Base-by-base conservation (phyloP, 116 monocot species). In the Thalassia testudinum region DNA sequence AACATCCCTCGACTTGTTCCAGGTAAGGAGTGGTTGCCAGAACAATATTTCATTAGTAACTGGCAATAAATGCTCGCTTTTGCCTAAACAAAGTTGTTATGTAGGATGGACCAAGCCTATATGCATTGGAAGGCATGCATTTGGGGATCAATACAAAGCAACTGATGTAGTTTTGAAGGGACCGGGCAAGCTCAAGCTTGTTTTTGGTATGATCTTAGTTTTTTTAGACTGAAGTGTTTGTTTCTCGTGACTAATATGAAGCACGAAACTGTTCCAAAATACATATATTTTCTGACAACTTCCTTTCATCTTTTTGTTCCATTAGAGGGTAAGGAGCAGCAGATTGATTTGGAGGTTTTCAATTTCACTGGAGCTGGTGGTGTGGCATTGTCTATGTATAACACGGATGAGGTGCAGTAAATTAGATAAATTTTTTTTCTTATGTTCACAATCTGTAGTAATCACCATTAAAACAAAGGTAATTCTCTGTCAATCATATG, bases 111-210 rank as follows among this genome's bases (percentile, higher is more conserved):
- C 78, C 47, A 95, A 95, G 64, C 88, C 95, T 49, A 88, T 95
- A 57, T 95, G 95, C 70, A 88, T 95, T 65, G 95, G 95, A 74
- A 76, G 95, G 45, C 95, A 95, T 87, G 95, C 95, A 56, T 95
- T 87, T 77, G 95, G 95, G 50, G 95, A 95, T 77, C 95, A 95
- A 63, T 95, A 95, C 53, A 66, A 72, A 68, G 95, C 95, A 57
- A 88, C 85, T 43, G 88, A 95, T 70, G 51, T 71, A 56, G 76
- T 95, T 43, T 65, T 95, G 21, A 88, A 88, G 55, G 95, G 95
- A 27, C 88, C 88, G 38, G 95, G 95, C 16, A 95, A 85, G 54
- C 81, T 95, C 49, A 95, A 87, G 67, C 69, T 88, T 52, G 74
- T 95, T 17, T 95, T 81, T 69, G 95, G 95, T 95, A 79, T 6